Conservation (phyloP, 1,284 basidiomycete species). For the Leccinum solheimii region DNA sequence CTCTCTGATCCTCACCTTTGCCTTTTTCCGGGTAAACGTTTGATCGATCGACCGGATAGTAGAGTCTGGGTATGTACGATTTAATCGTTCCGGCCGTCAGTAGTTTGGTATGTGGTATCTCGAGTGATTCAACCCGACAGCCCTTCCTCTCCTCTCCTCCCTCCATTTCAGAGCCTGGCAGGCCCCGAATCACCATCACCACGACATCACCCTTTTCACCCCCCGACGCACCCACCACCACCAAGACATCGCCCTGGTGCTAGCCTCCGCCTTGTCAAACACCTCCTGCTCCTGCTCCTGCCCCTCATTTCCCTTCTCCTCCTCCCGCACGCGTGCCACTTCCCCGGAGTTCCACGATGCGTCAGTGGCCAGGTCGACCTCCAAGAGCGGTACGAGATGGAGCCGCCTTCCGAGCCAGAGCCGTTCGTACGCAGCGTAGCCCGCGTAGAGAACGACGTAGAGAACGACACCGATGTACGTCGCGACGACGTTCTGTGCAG, state of each 20-base stretch:
- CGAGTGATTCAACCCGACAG: not conserved
- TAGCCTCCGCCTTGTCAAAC: constrained; percentile 12
- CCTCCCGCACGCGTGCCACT: constrained; percentile 36
- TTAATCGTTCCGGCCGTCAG: not conserved
- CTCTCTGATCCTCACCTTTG: not conserved
- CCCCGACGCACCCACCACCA: constrained; percentile 4
- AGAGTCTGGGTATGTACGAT: not conserved
- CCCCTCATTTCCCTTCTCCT: constrained; percentile 19
- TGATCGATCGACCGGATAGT: not conserved
- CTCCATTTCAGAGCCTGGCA: not conserved
- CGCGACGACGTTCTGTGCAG: constrained; percentile 41
- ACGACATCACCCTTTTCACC: constrained; percentile 1
- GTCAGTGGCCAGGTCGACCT: constrained; percentile 49
- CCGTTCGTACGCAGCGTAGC: constrained; percentile 38
- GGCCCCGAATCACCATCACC: not conserved
- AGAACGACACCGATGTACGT: constrained; percentile 42
- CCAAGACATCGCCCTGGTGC: constrained; percentile 1
- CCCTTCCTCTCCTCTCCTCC: not conserved
- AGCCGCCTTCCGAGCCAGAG: constrained; percentile 20
- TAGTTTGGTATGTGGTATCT: not conserved
- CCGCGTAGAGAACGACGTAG: constrained; percentile 39
- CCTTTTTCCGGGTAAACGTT: not conserved
- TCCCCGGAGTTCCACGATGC: constrained; percentile 49
- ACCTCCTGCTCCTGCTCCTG: constrained; percentile 5
- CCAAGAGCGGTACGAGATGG: constrained; percentile 37